Evolutionary conservation across 2,329 filamentous ascomycete genomes (phyloP).

Genomic region (Helminthosporium solani): DNA sequence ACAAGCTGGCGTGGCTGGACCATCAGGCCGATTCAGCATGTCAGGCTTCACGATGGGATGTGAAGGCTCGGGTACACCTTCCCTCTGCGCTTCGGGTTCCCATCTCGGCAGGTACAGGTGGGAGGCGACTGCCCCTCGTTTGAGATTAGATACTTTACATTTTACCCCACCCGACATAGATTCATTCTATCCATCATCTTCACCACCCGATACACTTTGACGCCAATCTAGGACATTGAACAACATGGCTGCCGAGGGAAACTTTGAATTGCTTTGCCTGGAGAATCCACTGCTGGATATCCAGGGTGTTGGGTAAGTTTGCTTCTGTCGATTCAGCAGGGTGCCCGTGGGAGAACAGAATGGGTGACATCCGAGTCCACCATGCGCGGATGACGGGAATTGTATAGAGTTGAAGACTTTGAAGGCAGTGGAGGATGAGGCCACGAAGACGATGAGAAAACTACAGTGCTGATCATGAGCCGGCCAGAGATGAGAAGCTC

Average conservation of each 20-base stretch:
- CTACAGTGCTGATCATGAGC: slow-evolving; percentile 13
- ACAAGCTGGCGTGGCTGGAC: too few species aligned
- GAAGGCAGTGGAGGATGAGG: too few species aligned
- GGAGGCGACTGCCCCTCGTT: slow-evolving; percentile 6
- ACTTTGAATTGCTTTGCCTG: slow-evolving; percentile 86
- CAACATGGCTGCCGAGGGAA: slow-evolving; percentile 71
- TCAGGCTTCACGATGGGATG: too few species aligned
- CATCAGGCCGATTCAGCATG: too few species aligned
- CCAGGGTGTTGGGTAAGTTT: slow-evolving; percentile 69
- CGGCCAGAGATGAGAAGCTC: slow-evolving; percentile 71
- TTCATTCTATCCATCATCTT: slow-evolving; percentile 2
- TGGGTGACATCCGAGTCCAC: too few species aligned
- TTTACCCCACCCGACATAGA: too few species aligned
- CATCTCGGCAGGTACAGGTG: slow-evolving; percentile 1
- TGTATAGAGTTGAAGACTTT: too few species aligned
- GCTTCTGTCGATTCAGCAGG: neutral
- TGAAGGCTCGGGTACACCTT: too few species aligned
- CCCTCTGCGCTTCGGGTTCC: neutral
- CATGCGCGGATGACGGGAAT: too few species aligned
- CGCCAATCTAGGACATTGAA: slow-evolving; percentile 6
- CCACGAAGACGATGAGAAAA: too few species aligned
- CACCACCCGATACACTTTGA: neutral
- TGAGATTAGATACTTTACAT: too few species aligned
- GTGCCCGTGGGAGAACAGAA: too few species aligned
- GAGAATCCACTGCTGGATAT: slow-evolving; percentile 99